Base-by-base conservation (phyloP, 768 basidiomycete species). In the Mycena sanguinolenta region DNA sequence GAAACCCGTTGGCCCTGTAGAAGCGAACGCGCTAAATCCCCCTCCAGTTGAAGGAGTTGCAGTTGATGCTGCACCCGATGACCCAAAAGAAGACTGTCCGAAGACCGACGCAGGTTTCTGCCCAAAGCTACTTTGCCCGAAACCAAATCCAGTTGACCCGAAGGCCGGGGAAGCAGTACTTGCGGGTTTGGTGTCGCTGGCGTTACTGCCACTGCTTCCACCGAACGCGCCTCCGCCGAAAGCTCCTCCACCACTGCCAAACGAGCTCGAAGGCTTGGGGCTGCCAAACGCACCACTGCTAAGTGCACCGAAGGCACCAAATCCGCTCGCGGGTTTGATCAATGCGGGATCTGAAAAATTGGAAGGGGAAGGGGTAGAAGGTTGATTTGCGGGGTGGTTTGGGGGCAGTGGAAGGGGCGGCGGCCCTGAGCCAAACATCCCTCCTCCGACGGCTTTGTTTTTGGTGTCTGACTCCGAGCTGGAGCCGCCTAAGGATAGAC, bases 211-310 rank as follows among this genome's bases (percentile, higher is more conserved):
- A 7, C 39, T 17, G 39, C n/a, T 38, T 14, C 67, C 67, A 4
- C 59, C 52, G n/a, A 67, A 67, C 13, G 63, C 57, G 0, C 67
- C 59, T 14, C 71, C 67, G 23, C 64, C 58, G 58, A 74, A 77
- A 19, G 73, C 71, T 17, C 85, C 85, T 65, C 87, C 86, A 2
- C 85, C 86, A 53, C 85, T 85, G 52, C 77, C 80, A 72, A 83
- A 81, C 1, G 77, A 72, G 17, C 50, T 74, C 25, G 59, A 25
- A 0, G 75, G 68, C 54, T 79, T 75, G 2, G 82, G 57, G 69
- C 76, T 80, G 25, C 77, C 74, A 63, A 85, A 85, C 6, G 80
- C 81, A 49, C 77, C 77, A 4, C 69, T 73, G 44, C 59, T 64
- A 12, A 68, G 61, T 28, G 68, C 67, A 34, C 66, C 71, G 30